A percentile compares a stretch with the other conserved stretches of the same genome.
Conservation (phyloP, 768 basidiomycete genomes). For the Paxillus involutus region DNA sequence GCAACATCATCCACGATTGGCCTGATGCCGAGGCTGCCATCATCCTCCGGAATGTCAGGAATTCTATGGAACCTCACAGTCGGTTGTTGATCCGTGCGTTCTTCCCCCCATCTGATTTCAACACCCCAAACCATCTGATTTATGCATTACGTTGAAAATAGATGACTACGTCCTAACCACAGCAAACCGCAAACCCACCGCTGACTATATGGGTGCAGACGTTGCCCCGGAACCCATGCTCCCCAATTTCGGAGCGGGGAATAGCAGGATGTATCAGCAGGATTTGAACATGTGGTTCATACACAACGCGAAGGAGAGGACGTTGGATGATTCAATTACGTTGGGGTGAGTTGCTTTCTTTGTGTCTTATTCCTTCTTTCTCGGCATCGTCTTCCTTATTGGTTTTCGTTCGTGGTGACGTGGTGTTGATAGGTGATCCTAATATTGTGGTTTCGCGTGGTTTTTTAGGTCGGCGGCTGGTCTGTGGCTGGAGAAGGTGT, state of each 20-base stretch:
- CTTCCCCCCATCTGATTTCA: no score
- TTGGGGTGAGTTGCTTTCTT: constrained; percentile 25
- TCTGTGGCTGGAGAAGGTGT: constrained; percentile 22
- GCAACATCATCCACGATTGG: constrained; percentile 37
- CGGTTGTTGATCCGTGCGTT: constrained; percentile 34
- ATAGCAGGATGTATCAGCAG: constrained; percentile 39
- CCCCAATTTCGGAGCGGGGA: constrained; percentile 47
- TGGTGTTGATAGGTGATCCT: background rate
- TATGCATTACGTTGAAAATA: background rate
- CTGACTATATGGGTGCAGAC: constrained; percentile 14
- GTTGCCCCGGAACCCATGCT: constrained; percentile 45
- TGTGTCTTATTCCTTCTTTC: background rate
- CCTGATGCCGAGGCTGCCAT: constrained; percentile 30
- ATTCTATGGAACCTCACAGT: constrained; percentile 29
- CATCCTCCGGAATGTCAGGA: constrained; percentile 30
- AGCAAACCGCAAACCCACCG: constrained; percentile 7
- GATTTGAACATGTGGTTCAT: constrained; percentile 47
- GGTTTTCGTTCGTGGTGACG: no score
- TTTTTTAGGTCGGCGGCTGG: constrained; percentile 15
- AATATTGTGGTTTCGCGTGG: background rate
- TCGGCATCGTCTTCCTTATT: no score
- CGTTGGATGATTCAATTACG: constrained; percentile 37
- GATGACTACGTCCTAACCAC: constrained; percentile 22
- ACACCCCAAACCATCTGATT: background rate
- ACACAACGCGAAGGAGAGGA: constrained; percentile 44